Evolutionary conservation across 495 filamentous ascomycete genomes (phyloP).

Genomic region (Aspergillus leporis): DNA sequence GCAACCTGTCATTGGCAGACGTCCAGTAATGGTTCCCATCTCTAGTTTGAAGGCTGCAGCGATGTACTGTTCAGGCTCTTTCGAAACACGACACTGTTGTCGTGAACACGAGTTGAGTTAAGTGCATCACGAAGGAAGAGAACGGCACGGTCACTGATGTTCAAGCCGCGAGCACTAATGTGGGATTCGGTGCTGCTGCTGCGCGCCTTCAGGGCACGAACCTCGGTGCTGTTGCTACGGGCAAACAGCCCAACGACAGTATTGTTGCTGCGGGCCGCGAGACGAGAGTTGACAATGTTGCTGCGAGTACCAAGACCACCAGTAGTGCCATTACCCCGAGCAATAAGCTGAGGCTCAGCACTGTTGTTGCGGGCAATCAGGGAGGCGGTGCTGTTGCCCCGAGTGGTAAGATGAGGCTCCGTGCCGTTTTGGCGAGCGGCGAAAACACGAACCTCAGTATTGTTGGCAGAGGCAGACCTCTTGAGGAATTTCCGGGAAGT

Average conservation of each 20-base stretch:
- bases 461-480: constrained; percentile 5
- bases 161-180: constrained; percentile 9
- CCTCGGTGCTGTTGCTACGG: constrained; percentile 9
- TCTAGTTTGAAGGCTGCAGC: constrained; percentile 9
- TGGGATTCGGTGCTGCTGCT: constrained; percentile 8
- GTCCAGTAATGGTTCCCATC: not conserved
- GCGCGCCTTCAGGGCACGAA: not conserved
- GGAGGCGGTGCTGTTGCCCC: constrained; percentile 3
- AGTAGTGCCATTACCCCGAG: constrained; percentile 1
- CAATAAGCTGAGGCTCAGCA: not conserved
- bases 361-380: not conserved
- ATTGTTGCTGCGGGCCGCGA: not conserved
- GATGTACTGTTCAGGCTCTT: constrained; percentile 14
- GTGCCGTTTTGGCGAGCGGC: not conserved
- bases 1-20: not conserved
- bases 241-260: not conserved
- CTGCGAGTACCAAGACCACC: constrained; percentile 5
- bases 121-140: constrained; percentile 11
- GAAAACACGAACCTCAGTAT: not conserved
- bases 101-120: constrained; percentile 14
- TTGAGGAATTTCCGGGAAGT: not conserved
- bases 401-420: not conserved
- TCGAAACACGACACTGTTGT: not conserved
- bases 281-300: constrained; percentile 1
- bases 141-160: constrained; percentile 11